Percentiles rank a stretch among this genome's conserved stretches.
These are phyloP conservation scores for Malus fusca DNA, from an alignment of 306 rosid species.

Conservation along the genomic window DNA sequence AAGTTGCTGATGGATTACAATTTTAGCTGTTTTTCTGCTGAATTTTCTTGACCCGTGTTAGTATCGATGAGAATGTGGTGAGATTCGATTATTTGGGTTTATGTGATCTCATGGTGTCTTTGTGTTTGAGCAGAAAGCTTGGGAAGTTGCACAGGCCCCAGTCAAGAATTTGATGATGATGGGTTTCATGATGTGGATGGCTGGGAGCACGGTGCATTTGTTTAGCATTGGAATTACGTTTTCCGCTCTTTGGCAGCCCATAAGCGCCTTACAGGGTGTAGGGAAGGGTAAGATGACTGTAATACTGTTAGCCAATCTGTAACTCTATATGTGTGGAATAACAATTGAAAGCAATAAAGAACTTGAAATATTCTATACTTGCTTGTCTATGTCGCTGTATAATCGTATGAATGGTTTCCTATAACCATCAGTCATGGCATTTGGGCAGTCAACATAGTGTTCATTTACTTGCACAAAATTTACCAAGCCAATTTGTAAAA, in stretches of 20 bases:
- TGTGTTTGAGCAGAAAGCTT: constrained; percentile 72
- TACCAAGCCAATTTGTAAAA: not conserved
- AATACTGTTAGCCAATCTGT: not conserved
- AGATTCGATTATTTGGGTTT: not conserved
- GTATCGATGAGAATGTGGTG: not conserved
- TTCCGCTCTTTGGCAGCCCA: constrained; percentile 99
- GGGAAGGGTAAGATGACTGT: constrained; percentile 56
- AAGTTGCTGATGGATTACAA: not conserved
- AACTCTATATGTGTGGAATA: not conserved
- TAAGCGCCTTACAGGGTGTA: constrained; percentile 82
- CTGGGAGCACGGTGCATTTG: constrained; percentile 90
- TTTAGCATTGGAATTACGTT: constrained; percentile 97
- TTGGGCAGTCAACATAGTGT: not conserved
- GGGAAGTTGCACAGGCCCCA: constrained; percentile 99
- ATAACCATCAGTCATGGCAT: not conserved
- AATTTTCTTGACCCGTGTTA: not conserved
- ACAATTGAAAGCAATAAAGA: not conserved
- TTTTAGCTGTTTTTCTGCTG: not conserved
- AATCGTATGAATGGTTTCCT: not conserved
- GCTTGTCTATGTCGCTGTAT: not conserved
- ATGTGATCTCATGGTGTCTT: constrained; percentile 1
- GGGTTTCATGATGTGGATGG: constrained; percentile 99
- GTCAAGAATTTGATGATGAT: constrained; percentile 94
- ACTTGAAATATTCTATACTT: not conserved
- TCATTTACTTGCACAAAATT: not conserved